Percentiles rank a stretch among this genome's conserved stretches.
phyloP scores from a whole-genome alignment of 441 rosid genomes.

The Jatropha podagrica region DNA sequence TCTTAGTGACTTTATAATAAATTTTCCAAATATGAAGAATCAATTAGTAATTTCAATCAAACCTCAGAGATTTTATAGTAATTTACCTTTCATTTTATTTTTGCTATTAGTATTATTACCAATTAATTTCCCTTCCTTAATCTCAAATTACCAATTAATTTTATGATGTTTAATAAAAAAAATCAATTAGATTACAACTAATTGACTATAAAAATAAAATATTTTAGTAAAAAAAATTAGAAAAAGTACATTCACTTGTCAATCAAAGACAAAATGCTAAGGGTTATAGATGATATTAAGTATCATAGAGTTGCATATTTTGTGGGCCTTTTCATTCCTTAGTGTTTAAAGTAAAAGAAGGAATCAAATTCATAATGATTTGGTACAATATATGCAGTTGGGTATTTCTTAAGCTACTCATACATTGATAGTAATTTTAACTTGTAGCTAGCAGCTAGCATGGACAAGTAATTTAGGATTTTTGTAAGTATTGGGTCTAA shows the following conservation, averaged over 20 bases:
- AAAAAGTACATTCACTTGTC: not conserved
- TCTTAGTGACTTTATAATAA: too few relatives aligned
- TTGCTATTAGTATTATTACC: too few relatives aligned
- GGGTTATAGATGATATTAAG: not conserved
- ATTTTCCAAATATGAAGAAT: too few relatives aligned
- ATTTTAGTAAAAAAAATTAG: not conserved
- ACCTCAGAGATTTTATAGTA: too few relatives aligned
- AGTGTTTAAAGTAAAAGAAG: constrained; percentile 8
- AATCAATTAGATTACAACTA: too few relatives aligned
- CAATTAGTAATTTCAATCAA: too few relatives aligned
- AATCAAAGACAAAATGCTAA: not conserved
- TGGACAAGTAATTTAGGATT: constrained; percentile 3
- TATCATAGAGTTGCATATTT: not conserved
- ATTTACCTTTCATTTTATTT: too few relatives aligned
- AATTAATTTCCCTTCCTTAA: too few relatives aligned
- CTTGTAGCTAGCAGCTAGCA: not conserved
- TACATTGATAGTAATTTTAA: not conserved
- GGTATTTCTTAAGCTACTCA: constrained; percentile 12
- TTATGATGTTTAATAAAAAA: too few relatives aligned
- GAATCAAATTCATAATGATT: constrained; percentile 6
- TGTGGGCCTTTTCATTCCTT: not conserved
- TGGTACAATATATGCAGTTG: not conserved
- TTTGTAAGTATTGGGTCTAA: not conserved
- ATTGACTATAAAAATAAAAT: not conserved
- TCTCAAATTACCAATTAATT: too few relatives aligned